Evolutionary conservation across 2,329 filamentous ascomycete genomes (phyloP).

Genomic region (Paecilomyces variotii): DNA sequence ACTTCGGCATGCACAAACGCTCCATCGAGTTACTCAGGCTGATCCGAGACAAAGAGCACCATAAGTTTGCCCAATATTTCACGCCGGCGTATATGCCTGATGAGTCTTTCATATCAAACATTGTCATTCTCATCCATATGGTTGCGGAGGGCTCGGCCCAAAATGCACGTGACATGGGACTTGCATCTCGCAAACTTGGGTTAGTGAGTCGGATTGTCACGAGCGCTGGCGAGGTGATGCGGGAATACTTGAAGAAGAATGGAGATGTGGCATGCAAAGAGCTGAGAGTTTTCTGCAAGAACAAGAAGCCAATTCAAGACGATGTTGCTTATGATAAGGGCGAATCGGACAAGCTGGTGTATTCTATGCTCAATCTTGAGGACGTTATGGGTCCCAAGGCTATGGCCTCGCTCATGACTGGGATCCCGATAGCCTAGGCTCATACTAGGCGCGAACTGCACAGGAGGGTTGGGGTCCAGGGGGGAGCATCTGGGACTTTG

Average conservation of each 20-base stretch:
- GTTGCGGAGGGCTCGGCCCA: conserved; percentile 14
- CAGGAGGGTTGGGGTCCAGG: too few relatives aligned
- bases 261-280: conserved; percentile 19
- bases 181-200: conserved; percentile 3
- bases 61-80: conserved; percentile 21
- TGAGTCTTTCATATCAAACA: conserved; percentile 16
- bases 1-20: conserved; percentile 23
- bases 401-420: conserved; percentile 13
- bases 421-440: conserved; percentile 12
- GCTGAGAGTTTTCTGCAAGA: conserved; percentile 17
- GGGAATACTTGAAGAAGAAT: conserved; percentile 17
- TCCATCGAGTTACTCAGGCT: conserved; percentile 17
- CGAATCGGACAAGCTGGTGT: conserved; percentile 7
- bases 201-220: conserved; percentile 15
- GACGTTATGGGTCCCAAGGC: conserved; percentile 11
- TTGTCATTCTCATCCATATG: conserved; percentile 17
- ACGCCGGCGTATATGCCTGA: conserved; percentile 16
- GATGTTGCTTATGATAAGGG: conserved; percentile 7
- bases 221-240: conserved; percentile 19
- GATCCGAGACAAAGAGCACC: conserved; percentile 18
- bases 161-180: conserved; percentile 7
- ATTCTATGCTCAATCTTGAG: conserved; percentile 9
- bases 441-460: neutral
- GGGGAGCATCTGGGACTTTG: too few relatives aligned
- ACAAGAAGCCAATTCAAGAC: conserved; percentile 9